Conservation (phyloP, 371 early-diverging fungal species). For the Mucor sp. region DNA sequence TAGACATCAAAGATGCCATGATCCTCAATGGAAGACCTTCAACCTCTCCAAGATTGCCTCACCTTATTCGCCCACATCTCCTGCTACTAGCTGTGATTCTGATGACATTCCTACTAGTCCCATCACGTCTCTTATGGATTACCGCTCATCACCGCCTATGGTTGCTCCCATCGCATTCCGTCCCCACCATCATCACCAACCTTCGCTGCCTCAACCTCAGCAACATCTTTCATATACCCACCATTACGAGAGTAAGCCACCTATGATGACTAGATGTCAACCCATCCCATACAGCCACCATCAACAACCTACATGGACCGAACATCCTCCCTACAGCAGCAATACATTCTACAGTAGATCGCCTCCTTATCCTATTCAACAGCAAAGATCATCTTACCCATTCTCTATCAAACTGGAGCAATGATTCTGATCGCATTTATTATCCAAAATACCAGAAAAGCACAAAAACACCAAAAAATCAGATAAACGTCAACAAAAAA, state of each 20-base stretch:
- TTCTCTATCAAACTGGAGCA: slow-evolving; percentile 7
- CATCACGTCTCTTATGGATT: slow-evolving; percentile 13
- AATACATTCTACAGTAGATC: slow-evolving; percentile 2
- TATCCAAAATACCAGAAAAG: neutral
- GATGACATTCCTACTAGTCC: slow-evolving; percentile 25
- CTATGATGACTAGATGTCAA: slow-evolving; percentile 3
- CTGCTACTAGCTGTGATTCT: slow-evolving; percentile 23
- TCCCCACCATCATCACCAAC: slow-evolving; percentile 7
- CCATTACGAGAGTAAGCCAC: slow-evolving; percentile 6
- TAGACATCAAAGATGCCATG: slow-evolving; percentile 63
- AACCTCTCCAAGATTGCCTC: slow-evolving; percentile 23
- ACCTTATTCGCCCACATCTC: slow-evolving; percentile 22
- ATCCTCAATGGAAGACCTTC: slow-evolving; percentile 38
- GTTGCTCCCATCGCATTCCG: slow-evolving; percentile 27
- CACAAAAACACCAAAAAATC: slow-evolving; percentile 4
- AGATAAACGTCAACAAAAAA: slow-evolving; percentile 2
- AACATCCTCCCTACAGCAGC: neutral
- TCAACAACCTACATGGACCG: slow-evolving; percentile 6
- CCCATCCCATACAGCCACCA: slow-evolving; percentile 1
- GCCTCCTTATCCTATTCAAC: slow-evolving; percentile 11
- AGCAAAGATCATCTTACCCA: slow-evolving; percentile 8
- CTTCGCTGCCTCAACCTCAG: neutral
- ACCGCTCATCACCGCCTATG: slow-evolving; percentile 18
- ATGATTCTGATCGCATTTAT: neutral
- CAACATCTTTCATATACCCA: slow-evolving; percentile 13